Evolutionary conservation across 768 basidiomycete species (phyloP).

Genomic region (Lyophyllum decastes): DNA sequence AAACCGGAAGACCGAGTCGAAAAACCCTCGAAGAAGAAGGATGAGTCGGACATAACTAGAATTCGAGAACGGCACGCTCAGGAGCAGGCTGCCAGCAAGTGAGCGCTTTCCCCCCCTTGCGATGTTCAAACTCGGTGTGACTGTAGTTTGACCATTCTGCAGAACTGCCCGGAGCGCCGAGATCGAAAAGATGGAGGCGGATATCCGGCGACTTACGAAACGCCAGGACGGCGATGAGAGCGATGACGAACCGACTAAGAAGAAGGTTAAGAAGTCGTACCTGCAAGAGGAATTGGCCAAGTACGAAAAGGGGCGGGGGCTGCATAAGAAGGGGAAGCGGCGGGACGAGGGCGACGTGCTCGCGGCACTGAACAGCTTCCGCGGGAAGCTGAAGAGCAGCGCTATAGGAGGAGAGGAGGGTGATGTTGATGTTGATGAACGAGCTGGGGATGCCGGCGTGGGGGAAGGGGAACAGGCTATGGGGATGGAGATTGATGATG

Average conservation of each 20-base stretch:
- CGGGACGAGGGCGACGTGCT: constrained; percentile 76
- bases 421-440: constrained; percentile 16
- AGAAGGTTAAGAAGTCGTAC: constrained; percentile 66
- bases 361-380: constrained; percentile 67
- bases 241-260: constrained; percentile 64
- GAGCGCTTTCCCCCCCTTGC: constrained; percentile 14
- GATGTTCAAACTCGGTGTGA: not conserved
- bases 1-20: constrained; percentile 1
- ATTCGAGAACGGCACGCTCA: constrained; percentile 77
- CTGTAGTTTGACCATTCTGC: not conserved
- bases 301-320: constrained; percentile 67
- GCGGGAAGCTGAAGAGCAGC: constrained; percentile 62
- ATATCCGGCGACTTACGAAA: constrained; percentile 77
- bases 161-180: constrained; percentile 71
- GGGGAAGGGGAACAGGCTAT: constrained; percentile 38
- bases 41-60: constrained; percentile 58
- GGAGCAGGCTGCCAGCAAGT: constrained; percentile 70
- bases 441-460: constrained; percentile 21
- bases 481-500: constrained; percentile 77
- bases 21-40: constrained; percentile 36
- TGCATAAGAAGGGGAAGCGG: constrained; percentile 52
- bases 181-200: constrained; percentile 86
- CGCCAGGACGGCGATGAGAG: constrained; percentile 56
- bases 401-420: constrained; percentile 28
- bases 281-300: constrained; percentile 82